Evolutionary conservation across 345 rosid genomes (phyloP), one percentile per base, ranked within the genome.

Genomic region (Cardiospermum halicacabum): DNA sequence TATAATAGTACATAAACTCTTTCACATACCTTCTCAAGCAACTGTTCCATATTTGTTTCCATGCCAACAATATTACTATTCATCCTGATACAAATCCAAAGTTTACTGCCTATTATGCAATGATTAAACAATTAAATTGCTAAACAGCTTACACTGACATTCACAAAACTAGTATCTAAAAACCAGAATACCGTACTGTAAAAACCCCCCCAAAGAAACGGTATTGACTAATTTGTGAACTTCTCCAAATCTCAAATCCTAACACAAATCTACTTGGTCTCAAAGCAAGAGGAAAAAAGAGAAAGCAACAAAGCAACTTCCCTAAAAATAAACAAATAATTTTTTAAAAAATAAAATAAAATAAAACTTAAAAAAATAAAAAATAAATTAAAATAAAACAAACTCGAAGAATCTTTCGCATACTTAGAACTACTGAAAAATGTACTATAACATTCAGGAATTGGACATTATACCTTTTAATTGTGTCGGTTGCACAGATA

Each of bases 401-500:
- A 48, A 34, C 24, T 24, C 4, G 24, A 21, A 50, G 9, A 60
- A 28, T 7, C 27, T 3, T 9, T 5, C 18, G 40, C 65, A 42
- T 39, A 12, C 47, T 8, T 16, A 7, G 13, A 2, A 12, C 32
- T 11, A 11, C 22, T 7, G 7, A 45, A 50, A 15, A 26, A 24
- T 19, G 18, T 15, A 50, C 31, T 32, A 31, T 21, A 50, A 51
- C 24, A 16, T 9, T n/a, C 15, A 58, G n/a, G 18, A 65, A 56
- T 12, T 9, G 58, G 15, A 47, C 69, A 53, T 18, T 11, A 27
- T 78, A 91, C 99, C 99, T 82, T 81, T 85, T 91, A 76, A 95
- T 95, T 11, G 99, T 82, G 80, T 95, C 99, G 12, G 99, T 95
- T 56, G 99, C 99, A 64, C 99, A 89, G 72, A 91, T 89, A 72